Base-by-base conservation (phyloP, 1,139 yeast species). In the Debaryomyces nepalensis region DNA sequence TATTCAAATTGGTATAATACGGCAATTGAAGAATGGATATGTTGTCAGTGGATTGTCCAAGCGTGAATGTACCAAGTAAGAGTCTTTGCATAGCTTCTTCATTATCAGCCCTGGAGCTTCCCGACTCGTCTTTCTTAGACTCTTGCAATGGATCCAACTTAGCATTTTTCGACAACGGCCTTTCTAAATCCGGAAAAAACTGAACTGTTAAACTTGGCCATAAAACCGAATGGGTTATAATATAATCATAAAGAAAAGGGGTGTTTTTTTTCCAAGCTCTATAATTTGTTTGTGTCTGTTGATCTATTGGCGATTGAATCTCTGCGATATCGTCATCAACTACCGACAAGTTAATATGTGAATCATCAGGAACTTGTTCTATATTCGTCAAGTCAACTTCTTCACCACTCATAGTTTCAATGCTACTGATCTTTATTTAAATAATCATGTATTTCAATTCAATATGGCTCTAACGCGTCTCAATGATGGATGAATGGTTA, bases 131-230 rank as follows among this genome's bases (percentile, higher is more conserved):
- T 14, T 11, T 24, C 14, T 33, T 19, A 26, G 26, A 10, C 26
- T 41, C 16, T 29, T 41, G 21, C 22, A 23, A 15, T 20, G 33
- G 38, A 21, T 15, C 41, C 9, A 22, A 8, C 5, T 11, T 9
- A 4, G 29, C 27, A 24, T 10, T 26, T 26, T 23, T 43, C 10
- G 43, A 39, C 14, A 44, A 11, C 5, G 54, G 49, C 37, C 31
- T 51, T 36, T 65, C 73, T n/a, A 71, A 48, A 50, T 79, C 84
- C 1, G 84, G 84, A 42, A 79, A 73, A 66, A 79, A 79, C 49
- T 75, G 80, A 2, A 77, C 72, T 3, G 80, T 63, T 35, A 78
- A 56, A 1, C 81, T 75, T 1, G 84, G 84, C 84, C 84, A 79
- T 24, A 75, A 50, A 11, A 77, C 58, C 2, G 82, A 61, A 33